These are phyloP conservation scores for Xerophyta viscosa DNA, from an alignment of 106 monocot species.

Conservation along the genomic window DNA sequence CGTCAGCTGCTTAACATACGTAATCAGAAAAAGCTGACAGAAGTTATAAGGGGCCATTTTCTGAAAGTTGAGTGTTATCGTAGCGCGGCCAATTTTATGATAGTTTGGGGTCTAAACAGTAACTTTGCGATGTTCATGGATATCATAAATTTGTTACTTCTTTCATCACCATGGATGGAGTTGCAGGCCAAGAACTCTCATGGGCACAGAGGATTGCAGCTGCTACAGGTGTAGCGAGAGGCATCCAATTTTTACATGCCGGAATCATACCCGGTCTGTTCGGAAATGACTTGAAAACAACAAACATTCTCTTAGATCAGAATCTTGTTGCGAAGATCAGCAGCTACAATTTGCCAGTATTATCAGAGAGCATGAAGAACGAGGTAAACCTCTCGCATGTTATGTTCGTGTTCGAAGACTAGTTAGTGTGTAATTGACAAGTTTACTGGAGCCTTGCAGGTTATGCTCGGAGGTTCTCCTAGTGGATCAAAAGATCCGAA, in stretches of 20 bases:
- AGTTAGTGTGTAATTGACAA: too few relatives aligned
- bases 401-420: too few relatives aligned
- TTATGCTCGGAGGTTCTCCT: conserved; percentile 27
- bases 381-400: conserved; percentile 46
- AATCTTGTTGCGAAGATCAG: conserved; percentile 82
- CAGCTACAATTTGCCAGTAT: conserved; percentile 75
- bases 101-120: too few relatives aligned
- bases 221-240: conserved; percentile 79
- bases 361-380: conserved; percentile 36
- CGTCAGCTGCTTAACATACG: too few relatives aligned
- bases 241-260: conserved; percentile 82
- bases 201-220: conserved; percentile 86
- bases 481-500: conserved; percentile 30
- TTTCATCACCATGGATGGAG: conserved; percentile 33
- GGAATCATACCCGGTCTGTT: conserved; percentile 86
- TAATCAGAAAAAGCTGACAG: too few relatives aligned
- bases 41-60: too few relatives aligned
- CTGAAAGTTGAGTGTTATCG: too few relatives aligned
- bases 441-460: conserved; percentile 19
- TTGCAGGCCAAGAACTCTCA: conserved; percentile 43
- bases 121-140: too few relatives aligned
- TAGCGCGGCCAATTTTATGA: too few relatives aligned
- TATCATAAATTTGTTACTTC: too few relatives aligned
- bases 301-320: conserved; percentile 79
- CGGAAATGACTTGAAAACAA: conserved; percentile 60